Conservation (phyloP, 1,139 yeast species). For the Keqinozyma sinolaborantium region DNA sequence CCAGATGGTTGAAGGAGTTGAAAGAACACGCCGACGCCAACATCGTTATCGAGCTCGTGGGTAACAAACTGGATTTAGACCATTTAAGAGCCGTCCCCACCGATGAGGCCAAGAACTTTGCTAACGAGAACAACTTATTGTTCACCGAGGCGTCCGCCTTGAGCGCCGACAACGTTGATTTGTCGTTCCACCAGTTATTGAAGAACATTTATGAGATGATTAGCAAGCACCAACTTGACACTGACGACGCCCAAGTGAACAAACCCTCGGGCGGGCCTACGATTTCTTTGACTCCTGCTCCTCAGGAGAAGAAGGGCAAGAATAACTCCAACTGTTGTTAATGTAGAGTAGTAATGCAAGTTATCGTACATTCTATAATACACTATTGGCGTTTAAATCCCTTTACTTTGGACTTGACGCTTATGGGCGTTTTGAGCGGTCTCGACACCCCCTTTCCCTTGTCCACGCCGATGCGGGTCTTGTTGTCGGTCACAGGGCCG, state of each 20-base stretch:
- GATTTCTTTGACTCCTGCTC: constrained; percentile 89
- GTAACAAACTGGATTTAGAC: constrained; percentile 82
- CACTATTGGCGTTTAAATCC: constrained; percentile 8
- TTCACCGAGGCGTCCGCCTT: constrained; percentile 98
- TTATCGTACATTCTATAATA: neutral
- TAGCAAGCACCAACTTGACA: constrained; percentile 80
- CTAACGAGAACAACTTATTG: constrained; percentile 85
- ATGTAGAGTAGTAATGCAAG: constrained; percentile 1
- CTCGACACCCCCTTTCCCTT: constrained; percentile 45
- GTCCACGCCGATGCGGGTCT: constrained; percentile 36
- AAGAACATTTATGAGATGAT: constrained; percentile 93
- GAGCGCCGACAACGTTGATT: constrained; percentile 91
- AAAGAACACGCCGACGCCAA: constrained; percentile 97
- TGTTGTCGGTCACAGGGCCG: constrained; percentile 57
- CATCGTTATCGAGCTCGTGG: constrained; percentile 93
- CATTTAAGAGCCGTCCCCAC: constrained; percentile 97
- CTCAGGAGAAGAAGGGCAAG: constrained; percentile 70
- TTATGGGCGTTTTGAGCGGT: constrained; percentile 33
- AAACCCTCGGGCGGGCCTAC: constrained; percentile 79
- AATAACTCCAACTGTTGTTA: constrained; percentile 66
- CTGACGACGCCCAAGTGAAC: constrained; percentile 39
- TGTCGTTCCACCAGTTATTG: constrained; percentile 87
- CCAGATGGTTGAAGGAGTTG: constrained; percentile 93
- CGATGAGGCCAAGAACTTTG: constrained; percentile 94
- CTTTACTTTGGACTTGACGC: constrained; percentile 12